Evolutionary conservation across 164 flowering plant species (phyloP).

Genomic region (Stephania cephalantha): DNA sequence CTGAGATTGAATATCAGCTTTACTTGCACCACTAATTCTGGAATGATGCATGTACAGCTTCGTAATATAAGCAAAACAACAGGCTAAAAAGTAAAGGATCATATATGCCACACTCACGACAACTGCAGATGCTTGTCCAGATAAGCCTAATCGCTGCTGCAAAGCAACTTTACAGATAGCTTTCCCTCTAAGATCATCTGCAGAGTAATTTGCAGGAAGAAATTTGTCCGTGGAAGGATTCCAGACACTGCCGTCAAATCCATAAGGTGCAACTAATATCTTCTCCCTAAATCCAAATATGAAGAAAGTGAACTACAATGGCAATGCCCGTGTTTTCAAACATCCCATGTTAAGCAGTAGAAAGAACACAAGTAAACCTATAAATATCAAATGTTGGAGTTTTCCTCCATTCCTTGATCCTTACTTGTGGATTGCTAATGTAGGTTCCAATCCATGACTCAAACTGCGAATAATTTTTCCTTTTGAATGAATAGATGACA

Average conservation of each 20-base stretch:
- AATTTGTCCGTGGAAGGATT: conserved; percentile 62
- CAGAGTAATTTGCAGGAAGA: conserved; percentile 48
- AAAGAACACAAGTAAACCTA: neutral
- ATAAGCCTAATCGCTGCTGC: conserved; percentile 43
- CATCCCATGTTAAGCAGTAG: neutral
- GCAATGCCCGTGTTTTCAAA: neutral
- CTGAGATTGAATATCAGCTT: neutral
- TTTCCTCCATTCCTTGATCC: conserved; percentile 7
- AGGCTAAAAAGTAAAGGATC: neutral
- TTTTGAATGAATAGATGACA: conserved; percentile 52
- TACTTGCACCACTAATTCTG: neutral
- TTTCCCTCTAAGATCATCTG: conserved; percentile 54
- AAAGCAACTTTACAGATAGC: conserved; percentile 52
- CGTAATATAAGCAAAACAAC: neutral
- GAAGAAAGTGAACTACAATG: neutral
- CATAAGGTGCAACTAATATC: conserved; percentile 51
- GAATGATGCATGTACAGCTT: neutral
- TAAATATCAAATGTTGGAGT: neutral
- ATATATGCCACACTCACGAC: conserved; percentile 36
- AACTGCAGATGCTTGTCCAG: conserved; percentile 30
- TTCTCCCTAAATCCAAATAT: conserved; percentile 47
- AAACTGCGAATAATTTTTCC: conserved; percentile 33
- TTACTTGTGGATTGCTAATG: conserved; percentile 55
- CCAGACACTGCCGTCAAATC: conserved; percentile 60
- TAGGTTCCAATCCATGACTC: conserved; percentile 57